Percentiles rank a stretch among this genome's conserved stretches.
These are phyloP conservation scores for Echites panduratus DNA, from an alignment of 257 asterid genomes.

Conservation along the genomic window DNA sequence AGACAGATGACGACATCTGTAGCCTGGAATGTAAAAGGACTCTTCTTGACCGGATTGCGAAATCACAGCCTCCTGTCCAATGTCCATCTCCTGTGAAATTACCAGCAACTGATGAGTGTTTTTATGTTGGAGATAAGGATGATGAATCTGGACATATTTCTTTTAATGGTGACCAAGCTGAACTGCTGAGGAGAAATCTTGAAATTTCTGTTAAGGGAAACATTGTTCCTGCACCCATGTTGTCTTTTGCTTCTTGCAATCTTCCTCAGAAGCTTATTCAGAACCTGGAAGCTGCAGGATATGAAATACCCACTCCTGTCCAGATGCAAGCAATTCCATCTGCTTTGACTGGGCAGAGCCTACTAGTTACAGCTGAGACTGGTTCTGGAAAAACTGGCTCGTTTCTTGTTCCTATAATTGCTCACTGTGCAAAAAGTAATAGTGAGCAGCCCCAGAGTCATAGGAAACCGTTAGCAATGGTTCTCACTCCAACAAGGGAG, in stretches of 20 bases:
- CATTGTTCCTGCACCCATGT: slow-evolving; percentile 45
- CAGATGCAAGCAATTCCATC: slow-evolving; percentile 96
- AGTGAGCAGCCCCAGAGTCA: slow-evolving; percentile 22
- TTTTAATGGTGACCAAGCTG: slow-evolving; percentile 35
- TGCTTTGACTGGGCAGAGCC: slow-evolving; percentile 60
- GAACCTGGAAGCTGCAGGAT: slow-evolving; percentile 74
- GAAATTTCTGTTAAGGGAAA: slow-evolving; percentile 59
- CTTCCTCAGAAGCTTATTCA: slow-evolving; percentile 69
- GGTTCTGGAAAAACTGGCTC: slow-evolving; percentile 94
- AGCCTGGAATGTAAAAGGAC: slow-evolving; percentile 71
- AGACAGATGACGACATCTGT: slow-evolving; percentile 85
- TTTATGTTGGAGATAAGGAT: slow-evolving; percentile 54
- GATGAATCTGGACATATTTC: slow-evolving; percentile 19
- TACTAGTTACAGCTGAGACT: slow-evolving; percentile 88
- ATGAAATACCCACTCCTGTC: slow-evolving; percentile 88
- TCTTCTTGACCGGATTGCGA: slow-evolving; percentile 41
- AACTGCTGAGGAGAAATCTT: slow-evolving; percentile 50
- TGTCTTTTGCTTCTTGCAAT: slow-evolving; percentile 68
- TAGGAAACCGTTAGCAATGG: slow-evolving; percentile 63
- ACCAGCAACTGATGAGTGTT: slow-evolving; percentile 69
- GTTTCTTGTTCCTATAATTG: slow-evolving; percentile 67
- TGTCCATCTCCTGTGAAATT: slow-evolving; percentile 35
- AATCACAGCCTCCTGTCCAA: slow-evolving; percentile 25
- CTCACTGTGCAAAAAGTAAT: slow-evolving; percentile 43
- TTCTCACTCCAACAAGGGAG: slow-evolving; percentile 90